phyloP scores from a whole-genome alignment of 2,329 filamentous ascomycete genomes.

The Claviceps citrina region DNA sequence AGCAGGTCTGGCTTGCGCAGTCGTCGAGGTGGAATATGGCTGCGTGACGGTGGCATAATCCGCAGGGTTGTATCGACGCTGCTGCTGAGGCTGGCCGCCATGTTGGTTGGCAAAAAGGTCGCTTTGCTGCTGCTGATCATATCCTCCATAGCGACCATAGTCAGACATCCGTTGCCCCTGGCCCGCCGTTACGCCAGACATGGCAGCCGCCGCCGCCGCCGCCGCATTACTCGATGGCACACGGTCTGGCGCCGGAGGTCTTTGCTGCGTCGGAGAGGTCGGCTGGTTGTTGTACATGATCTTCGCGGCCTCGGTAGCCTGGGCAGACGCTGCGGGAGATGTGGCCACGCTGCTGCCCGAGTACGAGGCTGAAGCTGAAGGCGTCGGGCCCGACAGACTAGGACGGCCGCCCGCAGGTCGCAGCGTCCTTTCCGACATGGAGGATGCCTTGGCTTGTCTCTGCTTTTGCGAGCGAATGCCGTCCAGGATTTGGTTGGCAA shows the following conservation, averaged over 20 bases:
- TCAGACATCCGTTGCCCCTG: conserved; percentile 19
- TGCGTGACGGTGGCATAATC: conserved; percentile 52
- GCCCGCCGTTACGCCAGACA: conserved; percentile 31
- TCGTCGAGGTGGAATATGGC: conserved; percentile 23
- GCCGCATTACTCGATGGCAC: conserved; percentile 39
- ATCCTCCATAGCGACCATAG: conserved; percentile 20
- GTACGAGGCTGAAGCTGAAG: conserved; percentile 20
- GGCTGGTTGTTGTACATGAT: conserved; percentile 41
- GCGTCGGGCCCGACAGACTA: conserved; percentile 24
- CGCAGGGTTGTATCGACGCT: conserved; percentile 63
- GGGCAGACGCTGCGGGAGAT: conserved; percentile 11
- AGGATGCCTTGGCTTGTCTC: conserved; percentile 39
- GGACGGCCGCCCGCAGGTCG: conserved; percentile 35
- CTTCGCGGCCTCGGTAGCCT: conserved; percentile 50
- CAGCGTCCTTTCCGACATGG: conserved; percentile 51
- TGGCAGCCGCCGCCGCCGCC: conserved; percentile 43
- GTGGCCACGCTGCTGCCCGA: conserved; percentile 14
- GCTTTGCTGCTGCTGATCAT: conserved; percentile 19
- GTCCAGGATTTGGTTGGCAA: conserved; percentile 82
- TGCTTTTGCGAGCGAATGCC: conserved; percentile 71
- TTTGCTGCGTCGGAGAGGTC: conserved; percentile 35
- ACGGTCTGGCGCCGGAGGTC: conserved; percentile 35
- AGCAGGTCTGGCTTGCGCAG: conserved; percentile 17
- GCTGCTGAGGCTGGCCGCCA: conserved; percentile 23
- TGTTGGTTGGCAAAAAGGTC: conserved; percentile 23